Percentiles rank a stretch among this genome's conserved stretches.
phyloP scores from a whole-genome alignment of 169 alveolate species.

The Cryptosporidium sp. region DNA sequence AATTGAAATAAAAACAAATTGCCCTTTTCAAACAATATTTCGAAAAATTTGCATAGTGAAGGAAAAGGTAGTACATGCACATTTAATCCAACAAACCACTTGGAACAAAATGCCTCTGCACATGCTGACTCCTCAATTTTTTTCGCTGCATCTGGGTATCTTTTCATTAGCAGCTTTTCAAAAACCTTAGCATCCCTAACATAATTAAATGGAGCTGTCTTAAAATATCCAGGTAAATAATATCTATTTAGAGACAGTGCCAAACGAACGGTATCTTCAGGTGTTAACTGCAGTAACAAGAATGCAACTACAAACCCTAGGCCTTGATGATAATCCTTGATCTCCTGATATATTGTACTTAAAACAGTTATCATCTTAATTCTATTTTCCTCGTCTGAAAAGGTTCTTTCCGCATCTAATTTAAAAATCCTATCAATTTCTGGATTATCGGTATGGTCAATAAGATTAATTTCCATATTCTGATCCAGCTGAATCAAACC shows the following conservation, averaged over 20 bases:
- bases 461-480: slow-evolving; percentile 3
- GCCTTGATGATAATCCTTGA: slow-evolving; percentile 81
- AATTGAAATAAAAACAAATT: slow-evolving; percentile 76
- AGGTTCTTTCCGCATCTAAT: slow-evolving; percentile 81
- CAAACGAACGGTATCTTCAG: slow-evolving; percentile 76
- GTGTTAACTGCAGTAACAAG: slow-evolving; percentile 75
- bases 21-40: slow-evolving; percentile 75
- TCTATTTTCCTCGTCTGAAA: slow-evolving; percentile 70
- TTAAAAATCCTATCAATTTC: slow-evolving; percentile 76
- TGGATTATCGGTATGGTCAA: slow-evolving; percentile 70
- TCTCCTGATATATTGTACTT: slow-evolving; percentile 74
- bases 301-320: slow-evolving; percentile 81
- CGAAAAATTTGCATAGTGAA: slow-evolving; percentile 77
- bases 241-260: slow-evolving; percentile 76
- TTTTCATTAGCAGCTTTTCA: slow-evolving; percentile 69
- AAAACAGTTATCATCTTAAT: slow-evolving; percentile 66
- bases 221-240: slow-evolving; percentile 80
- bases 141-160: slow-evolving; percentile 74
- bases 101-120: slow-evolving; percentile 81
- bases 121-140: slow-evolving; percentile 74
- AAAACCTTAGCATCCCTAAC: slow-evolving; percentile 82
- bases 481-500: slow-evolving; percentile 8
- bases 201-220: slow-evolving; percentile 80
- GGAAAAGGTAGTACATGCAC: slow-evolving; percentile 82
- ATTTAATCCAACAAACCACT: slow-evolving; percentile 81